Percentiles rank a stretch among this genome's conserved stretches.
phyloP scores from a whole-genome alignment of 148 eudicot genomes.

The Talinum fruticosum region DNA sequence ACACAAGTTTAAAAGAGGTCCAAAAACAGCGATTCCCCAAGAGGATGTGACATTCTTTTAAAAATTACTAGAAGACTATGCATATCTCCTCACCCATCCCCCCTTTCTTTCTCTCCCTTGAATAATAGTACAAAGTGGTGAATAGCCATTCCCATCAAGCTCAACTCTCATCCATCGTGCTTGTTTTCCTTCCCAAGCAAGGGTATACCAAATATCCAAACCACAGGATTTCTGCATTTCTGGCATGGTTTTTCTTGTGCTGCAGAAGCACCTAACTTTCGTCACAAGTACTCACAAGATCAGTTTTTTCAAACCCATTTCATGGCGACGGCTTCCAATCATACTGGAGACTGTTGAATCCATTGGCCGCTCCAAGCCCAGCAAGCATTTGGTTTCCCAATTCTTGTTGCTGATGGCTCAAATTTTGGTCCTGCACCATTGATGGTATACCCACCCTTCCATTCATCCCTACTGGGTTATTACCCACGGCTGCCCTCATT shows the following conservation, averaged over 20 bases:
- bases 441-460: slow-evolving; percentile 60
- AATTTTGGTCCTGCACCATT: slow-evolving; percentile 51
- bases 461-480: slow-evolving; percentile 53
- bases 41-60: background rate
- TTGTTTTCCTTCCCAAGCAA: background rate
- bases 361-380: slow-evolving; percentile 75
- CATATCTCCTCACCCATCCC: background rate
- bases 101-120: background rate
- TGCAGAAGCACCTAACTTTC: slow-evolving; percentile 11
- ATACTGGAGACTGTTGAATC: slow-evolving; percentile 60
- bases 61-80: background rate
- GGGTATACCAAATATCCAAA: background rate
- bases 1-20: background rate
- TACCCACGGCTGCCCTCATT: slow-evolving; percentile 59
- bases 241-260: background rate
- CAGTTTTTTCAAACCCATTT: slow-evolving; percentile 5
- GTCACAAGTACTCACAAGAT: slow-evolving; percentile 16
- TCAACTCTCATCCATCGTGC: background rate
- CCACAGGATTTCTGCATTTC: background rate
- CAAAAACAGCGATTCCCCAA: background rate
- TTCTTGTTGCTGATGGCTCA: slow-evolving; percentile 67
- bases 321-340: slow-evolving; percentile 73
- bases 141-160: background rate
- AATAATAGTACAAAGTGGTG: background rate
- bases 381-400: slow-evolving; percentile 60